Evolutionary conservation across 2,329 filamentous ascomycete species (phyloP), one percentile per base, ranked within the genome.

Genomic region (Beauveria varroae): DNA sequence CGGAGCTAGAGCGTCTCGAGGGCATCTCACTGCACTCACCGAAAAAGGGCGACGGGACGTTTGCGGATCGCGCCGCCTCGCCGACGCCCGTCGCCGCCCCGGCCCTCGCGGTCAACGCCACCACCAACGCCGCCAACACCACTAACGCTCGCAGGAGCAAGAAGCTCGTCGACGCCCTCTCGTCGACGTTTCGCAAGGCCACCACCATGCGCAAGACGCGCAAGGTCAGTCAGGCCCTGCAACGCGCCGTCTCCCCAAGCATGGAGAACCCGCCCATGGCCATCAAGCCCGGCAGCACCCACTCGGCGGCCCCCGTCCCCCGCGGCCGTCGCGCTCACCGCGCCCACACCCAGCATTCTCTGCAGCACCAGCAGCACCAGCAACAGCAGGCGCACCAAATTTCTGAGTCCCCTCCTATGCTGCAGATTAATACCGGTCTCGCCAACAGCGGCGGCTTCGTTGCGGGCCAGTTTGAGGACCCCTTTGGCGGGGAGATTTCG

Each of bases 11-110:
- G 9, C 71, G 74, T 34, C 71, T 81, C 3, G 77, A 79, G 64
- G 75, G 75, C n/a, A 79, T 81, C 64, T 77, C 76, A n/a, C 65
- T 80, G 28, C 73, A 74, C 61, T 75, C 73, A 9, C 73, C 74
- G 24, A 68, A 62, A 14, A 70, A 72, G 60, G 68, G 68, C 51
- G 65, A 53, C 20, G 46, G 44, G 20, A 34, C 50, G 2, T 16
- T 46, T 64, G 64, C 55, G 5, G 24, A 37, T 12, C 24, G 53
- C 26, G n/a, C 37, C 9, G 18, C 30, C 59, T 75, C 73, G 16
- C 72, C 74, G 26, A 67, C 60, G 16, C 70, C 72, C 47, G 26
- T n/a, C 8, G 26, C 47, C 16, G 47, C 26, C 14, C 24, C 30
- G 3, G 28, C 9, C 9, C 1, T 30, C 9, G 28, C 28, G 28